Percentiles rank a stretch among this genome's conserved stretches.
Conservation (phyloP, 345 rosid genomes). For the Linum lewisii region DNA sequence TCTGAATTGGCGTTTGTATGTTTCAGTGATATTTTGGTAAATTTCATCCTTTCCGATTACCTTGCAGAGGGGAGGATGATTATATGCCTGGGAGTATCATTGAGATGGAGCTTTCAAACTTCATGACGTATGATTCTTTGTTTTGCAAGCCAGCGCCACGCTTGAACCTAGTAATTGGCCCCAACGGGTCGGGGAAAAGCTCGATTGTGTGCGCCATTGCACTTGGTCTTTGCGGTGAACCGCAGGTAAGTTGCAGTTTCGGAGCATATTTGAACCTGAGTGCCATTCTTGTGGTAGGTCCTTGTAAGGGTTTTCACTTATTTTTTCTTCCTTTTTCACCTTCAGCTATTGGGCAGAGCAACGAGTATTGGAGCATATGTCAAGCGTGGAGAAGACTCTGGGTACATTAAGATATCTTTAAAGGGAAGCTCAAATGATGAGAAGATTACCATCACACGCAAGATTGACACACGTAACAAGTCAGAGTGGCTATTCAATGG, state of each 20-base stretch:
- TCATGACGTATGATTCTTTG: slow-evolving; percentile 78
- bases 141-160: slow-evolving; percentile 81
- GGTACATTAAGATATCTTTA: slow-evolving; percentile 59
- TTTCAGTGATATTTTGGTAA: background rate
- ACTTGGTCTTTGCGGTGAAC: slow-evolving; percentile 87
- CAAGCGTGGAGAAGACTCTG: slow-evolving; percentile 80
- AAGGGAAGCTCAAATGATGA: slow-evolving; percentile 59
- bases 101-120: slow-evolving; percentile 76
- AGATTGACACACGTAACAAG: slow-evolving; percentile 70
- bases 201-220: slow-evolving; percentile 97
- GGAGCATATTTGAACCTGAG: slow-evolving; percentile 5
- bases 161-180: slow-evolving; percentile 87
- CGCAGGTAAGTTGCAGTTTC: slow-evolving; percentile 46
- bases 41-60: background rate
- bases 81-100: slow-evolving; percentile 76
- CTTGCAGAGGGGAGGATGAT: slow-evolving; percentile 76
- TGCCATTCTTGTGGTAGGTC: background rate
- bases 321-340: background rate
- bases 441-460: slow-evolving; percentile 43
- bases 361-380: slow-evolving; percentile 80
- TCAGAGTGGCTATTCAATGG: slow-evolving; percentile 89
- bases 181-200: slow-evolving; percentile 95
- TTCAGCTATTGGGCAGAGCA: slow-evolving; percentile 89
- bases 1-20: no score
- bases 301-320: background rate